phyloP scores from a whole-genome alignment of 768 basidiomycete species.

The Lentinula sp. region DNA sequence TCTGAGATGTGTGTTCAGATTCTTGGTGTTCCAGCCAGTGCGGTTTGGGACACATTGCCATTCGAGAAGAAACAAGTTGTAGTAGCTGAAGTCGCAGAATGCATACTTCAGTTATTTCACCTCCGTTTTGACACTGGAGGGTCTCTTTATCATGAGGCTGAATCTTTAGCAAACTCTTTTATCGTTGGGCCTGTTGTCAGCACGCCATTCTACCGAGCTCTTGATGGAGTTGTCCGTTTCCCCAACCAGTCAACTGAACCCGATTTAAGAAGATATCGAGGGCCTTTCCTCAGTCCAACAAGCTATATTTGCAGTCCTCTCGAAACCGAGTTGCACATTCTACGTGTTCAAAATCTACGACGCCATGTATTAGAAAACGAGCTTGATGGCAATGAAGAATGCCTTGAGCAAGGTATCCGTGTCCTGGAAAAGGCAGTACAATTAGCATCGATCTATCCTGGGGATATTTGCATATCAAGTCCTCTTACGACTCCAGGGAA shows the following conservation, averaged over 20 bases:
- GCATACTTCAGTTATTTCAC: constrained; percentile 8
- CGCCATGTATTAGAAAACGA: neutral
- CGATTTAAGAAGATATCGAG: constrained; percentile 4
- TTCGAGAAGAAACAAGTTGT: constrained; percentile 5
- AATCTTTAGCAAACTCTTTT: neutral
- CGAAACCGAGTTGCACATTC: constrained; percentile 8
- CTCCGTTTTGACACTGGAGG: constrained; percentile 12
- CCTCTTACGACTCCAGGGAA: constrained; percentile 4
- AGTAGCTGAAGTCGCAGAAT: constrained; percentile 12
- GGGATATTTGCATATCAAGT: constrained; percentile 7
- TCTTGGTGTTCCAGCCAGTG: constrained; percentile 9
- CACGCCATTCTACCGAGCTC: constrained; percentile 13
- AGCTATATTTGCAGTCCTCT: constrained; percentile 9
- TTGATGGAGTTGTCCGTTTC: constrained; percentile 12
- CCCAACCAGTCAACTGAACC: neutral
- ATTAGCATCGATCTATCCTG: constrained; percentile 13
- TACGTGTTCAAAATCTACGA: neutral
- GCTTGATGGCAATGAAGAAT: constrained; percentile 6
- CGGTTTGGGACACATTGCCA: constrained; percentile 11
- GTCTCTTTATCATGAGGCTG: constrained; percentile 11
- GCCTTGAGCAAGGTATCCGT: constrained; percentile 10
- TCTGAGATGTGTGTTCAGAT: constrained; percentile 6
- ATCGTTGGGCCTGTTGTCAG: constrained; percentile 14
- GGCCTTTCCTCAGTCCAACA: constrained; percentile 10
- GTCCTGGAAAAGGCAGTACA: constrained; percentile 11